These are phyloP conservation scores for Colletotrichum sp. DNA, from an alignment of 2,329 filamentous ascomycete genomes.

Conservation along the genomic window DNA sequence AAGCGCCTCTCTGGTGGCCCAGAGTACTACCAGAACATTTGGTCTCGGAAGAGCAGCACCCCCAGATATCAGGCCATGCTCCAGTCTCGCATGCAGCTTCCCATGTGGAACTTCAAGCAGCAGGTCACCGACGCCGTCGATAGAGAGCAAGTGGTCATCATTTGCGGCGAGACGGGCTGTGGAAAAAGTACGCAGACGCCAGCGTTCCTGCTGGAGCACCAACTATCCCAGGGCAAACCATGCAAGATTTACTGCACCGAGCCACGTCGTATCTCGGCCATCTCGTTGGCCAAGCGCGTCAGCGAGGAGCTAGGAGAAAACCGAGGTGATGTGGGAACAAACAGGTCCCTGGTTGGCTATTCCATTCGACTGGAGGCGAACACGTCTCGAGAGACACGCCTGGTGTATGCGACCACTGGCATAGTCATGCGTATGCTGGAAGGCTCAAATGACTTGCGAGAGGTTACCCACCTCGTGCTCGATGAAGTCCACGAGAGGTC, in stretches of 20 bases:
- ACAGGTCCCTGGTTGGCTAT: conserved; percentile 87
- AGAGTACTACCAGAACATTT: conserved; percentile 62
- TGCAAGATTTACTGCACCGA: conserved; percentile 98
- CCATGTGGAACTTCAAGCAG: conserved; percentile 85
- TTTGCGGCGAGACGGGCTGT: conserved; percentile 96
- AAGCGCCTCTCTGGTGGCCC: conserved; percentile 42
- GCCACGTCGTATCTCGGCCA: conserved; percentile 92
- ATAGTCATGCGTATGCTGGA: conserved; percentile 99
- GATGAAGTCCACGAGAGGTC: conserved; percentile 97
- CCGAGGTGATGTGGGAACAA: conserved; percentile 80
- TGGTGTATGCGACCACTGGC: conserved; percentile 88
- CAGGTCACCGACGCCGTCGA: conserved; percentile 80
- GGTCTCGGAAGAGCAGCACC: conserved; percentile 61
- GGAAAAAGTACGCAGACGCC: conserved; percentile 99
- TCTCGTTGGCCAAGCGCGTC: conserved; percentile 90
- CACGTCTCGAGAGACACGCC: conserved; percentile 77
- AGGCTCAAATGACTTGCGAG: conserved; percentile 80
- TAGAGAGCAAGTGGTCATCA: conserved; percentile 83
- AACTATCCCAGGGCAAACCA: conserved; percentile 77
- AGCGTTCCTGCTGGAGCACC: conserved; percentile 88
- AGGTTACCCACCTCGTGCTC: conserved; percentile 93
- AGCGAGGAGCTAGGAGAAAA: conserved; percentile 93
- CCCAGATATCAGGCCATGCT: conserved; percentile 81
- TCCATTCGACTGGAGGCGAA: conserved; percentile 93
- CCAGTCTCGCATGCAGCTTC: conserved; percentile 76